These are phyloP conservation scores for Aegle marmelos DNA, from an alignment of 345 rosid species.

Conservation along the genomic window DNA sequence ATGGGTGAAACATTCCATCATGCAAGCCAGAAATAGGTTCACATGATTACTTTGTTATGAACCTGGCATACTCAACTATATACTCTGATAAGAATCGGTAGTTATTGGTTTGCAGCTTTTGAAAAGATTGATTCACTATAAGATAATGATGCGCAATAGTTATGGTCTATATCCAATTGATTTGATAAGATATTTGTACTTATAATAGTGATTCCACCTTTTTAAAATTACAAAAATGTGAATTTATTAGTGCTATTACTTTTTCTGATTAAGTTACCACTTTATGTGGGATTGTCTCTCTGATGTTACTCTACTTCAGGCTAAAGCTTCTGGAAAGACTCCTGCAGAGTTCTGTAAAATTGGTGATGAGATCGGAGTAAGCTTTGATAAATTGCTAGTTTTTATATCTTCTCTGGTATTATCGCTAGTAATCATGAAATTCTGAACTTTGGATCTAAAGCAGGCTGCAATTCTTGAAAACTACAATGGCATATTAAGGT, in stretches of 20 bases:
- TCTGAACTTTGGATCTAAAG: conserved; percentile 30
- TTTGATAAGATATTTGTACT: not conserved
- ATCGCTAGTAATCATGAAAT: conserved; percentile 22
- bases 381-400: conserved; percentile 26
- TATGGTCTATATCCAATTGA: not conserved
- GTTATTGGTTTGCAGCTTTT: not conserved
- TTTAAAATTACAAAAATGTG: not conserved
- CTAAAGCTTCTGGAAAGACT: conserved; percentile 84
- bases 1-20: not conserved
- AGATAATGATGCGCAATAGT: not conserved
- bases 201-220: not conserved
- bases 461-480: conserved; percentile 78
- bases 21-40: not conserved
- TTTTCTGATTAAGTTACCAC: no score
- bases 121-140: not conserved
- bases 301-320: conserved; percentile 43
- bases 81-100: not conserved
- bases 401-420: conserved; percentile 16
- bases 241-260: not conserved
- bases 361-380: conserved; percentile 81
- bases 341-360: conserved; percentile 52
- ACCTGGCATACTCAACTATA: not conserved
- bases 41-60: not conserved
- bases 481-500: conserved; percentile 62
- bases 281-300: not conserved